Evolutionary conservation across 495 filamentous ascomycete species (phyloP).

Genomic region (Talaromyces thailandensis): DNA sequence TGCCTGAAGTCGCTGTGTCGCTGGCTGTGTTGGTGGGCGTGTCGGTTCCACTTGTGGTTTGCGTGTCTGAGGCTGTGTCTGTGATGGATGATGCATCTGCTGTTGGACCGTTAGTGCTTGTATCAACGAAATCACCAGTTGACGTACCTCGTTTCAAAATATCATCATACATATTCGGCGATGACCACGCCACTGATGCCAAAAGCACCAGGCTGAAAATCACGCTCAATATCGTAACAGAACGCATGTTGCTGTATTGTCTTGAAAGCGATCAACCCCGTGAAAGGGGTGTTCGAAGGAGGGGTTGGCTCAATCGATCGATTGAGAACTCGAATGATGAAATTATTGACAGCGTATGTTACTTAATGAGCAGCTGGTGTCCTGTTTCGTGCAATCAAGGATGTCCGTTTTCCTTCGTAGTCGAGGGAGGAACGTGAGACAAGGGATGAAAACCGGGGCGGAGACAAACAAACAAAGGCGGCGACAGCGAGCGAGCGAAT

Average conservation of each 20-base stretch:
- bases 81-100: not conserved
- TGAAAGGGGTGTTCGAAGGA: conserved; percentile 3
- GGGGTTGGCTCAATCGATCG: not conserved
- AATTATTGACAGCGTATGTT: not conserved
- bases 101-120: not conserved
- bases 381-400: not conserved
- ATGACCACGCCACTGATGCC: conserved; percentile 42
- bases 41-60: conserved; percentile 10
- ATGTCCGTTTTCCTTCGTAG: not conserved
- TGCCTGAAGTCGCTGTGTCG: conserved; percentile 11
- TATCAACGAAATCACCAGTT: not conserved
- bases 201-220: conserved; percentile 35
- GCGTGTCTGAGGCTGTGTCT: not conserved
- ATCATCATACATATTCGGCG: conserved; percentile 13
- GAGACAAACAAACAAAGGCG: not conserved
- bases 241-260: conserved; percentile 23
- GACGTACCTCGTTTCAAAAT: not conserved
- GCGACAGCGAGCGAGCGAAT: not conserved
- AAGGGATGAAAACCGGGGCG: conserved; percentile 13
- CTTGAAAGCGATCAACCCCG: not conserved
- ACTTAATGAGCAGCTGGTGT: not conserved
- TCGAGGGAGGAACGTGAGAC: conserved; percentile 7
- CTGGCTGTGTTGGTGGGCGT: conserved; percentile 5
- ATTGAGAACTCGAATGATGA: not conserved
- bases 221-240: conserved; percentile 18